These are phyloP conservation scores for Suillus discolor DNA, from an alignment of 768 basidiomycete species.

Conservation along the genomic window DNA sequence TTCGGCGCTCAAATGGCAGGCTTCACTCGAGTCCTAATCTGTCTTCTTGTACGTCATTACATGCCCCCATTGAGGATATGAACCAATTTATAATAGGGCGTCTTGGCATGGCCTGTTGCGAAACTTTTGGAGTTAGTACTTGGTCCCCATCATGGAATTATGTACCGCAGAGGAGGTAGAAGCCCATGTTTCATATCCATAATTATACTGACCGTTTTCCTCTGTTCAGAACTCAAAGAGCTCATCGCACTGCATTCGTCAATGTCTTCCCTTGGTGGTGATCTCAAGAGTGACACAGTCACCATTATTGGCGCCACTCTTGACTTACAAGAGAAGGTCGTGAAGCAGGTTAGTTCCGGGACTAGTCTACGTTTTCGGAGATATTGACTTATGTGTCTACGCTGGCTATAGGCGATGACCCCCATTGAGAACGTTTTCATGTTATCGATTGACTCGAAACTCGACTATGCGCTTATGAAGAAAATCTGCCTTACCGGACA, in stretches of 20 bases:
- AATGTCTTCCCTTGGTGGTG: constrained; percentile 75
- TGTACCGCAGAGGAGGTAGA: constrained; percentile 76
- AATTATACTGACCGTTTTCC: background rate
- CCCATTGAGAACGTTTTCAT: constrained; percentile 82
- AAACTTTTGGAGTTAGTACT: constrained; percentile 78
- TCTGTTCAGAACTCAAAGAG: constrained; percentile 72
- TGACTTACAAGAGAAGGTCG: constrained; percentile 86
- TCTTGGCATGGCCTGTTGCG: constrained; percentile 85
- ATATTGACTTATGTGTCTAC: background rate
- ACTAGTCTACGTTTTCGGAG: background rate
- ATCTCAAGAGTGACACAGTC: constrained; percentile 84
- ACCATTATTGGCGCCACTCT: constrained; percentile 89
- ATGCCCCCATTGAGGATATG: background rate
- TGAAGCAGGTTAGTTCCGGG: constrained; percentile 50
- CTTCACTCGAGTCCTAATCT: constrained; percentile 68
- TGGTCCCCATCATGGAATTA: constrained; percentile 87
- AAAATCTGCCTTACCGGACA: constrained; percentile 79
- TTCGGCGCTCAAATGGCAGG: constrained; percentile 87
- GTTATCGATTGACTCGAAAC: constrained; percentile 80
- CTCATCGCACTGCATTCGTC: constrained; percentile 87
- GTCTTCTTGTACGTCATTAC: constrained; percentile 53
- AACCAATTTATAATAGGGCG: constrained; percentile 44
- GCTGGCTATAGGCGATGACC: constrained; percentile 66
- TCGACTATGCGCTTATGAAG: constrained; percentile 80
- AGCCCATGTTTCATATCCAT: background rate